Base-by-base conservation (phyloP, 192 early-diverging fungal species). In the Neocallimastix lanati region DNA sequence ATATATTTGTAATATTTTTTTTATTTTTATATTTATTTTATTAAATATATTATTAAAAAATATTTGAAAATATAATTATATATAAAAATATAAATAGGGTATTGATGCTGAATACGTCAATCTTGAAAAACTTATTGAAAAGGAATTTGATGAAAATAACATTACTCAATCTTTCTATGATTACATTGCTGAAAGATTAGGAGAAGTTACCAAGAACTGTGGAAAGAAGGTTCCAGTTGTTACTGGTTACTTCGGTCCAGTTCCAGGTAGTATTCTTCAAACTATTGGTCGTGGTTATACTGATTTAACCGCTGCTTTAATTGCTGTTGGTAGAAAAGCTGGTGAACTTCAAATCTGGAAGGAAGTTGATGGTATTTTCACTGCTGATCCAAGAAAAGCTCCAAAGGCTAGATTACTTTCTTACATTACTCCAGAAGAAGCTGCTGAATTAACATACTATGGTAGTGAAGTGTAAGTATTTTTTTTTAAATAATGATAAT, bases 321-420 rank as follows among this genome's bases (percentile, higher is more conserved):
- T 95, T 38, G 95, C 97, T 4, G 97, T 98, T 13, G 97, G 91
- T 13, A 81, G 96, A 11, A 83, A 87, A 77, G 96, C 96, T 18
- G 88, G 92, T 76, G 97, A 99, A 81, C 89, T 99, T 80, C 97
- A 99, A 84, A 93, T 99, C 16, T 99, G 96, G 96, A 99, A 99
- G 84, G 97, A 99, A 81, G 97, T 99, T 13, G 97, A 99, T 80
- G 97, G 97, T 77, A 99, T 99, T 81, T 99, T 97, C 82, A 99
- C 96, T 18, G 97, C 96, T 9, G 97, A 99, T 82, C 97, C 97
- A 15, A 94, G 97, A 79, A 99, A 99, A 83, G 97, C 94, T 28
- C 92, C 91, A 28, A 81, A 86, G 25, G 97, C 97, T 3, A 87
- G 92, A 28, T 85, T 96, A 77, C 89, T 99, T 58, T 88, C 92